Evolutionary conservation across 2,329 filamentous ascomycete genomes (phyloP), one percentile per base, ranked within the genome.

Genomic region (Calonectria multiphialidica): DNA sequence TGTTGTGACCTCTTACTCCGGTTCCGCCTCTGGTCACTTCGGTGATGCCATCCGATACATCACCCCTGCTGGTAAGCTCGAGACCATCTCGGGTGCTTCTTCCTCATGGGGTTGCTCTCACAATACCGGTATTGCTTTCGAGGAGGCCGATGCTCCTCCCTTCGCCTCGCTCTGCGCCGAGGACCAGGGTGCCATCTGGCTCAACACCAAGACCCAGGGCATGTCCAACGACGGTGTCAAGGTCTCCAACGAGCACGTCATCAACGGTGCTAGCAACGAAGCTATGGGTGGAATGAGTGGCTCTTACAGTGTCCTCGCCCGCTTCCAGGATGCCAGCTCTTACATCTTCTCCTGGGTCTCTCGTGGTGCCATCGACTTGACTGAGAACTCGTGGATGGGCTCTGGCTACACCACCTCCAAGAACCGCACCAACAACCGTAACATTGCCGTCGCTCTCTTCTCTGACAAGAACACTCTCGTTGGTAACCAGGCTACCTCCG

Each of bases 301-400:
- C 35, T 91, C 89, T 2, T 92, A 91, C 84, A 90, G 88, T 76
- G 84, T 83, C 9, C 86, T 92, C 23, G 88, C 78, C 87, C 87
- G 87, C 6, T 91, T 91, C 81, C 81, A 86, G 53, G 84, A 83
- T 70, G 85, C 84, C 23, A 84, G 86, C 65, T 83, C 84, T 1
- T 92, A 92, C 81, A 89, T 92, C 82, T 90, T 92, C 80, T 84
- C 90, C 23, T 92, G 90, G 90, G 88, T 90, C 18, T 91, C 90
- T 0, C 88, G 90, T 21, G 90, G 90, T 28, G 89, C 90, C 25
- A 82, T 87, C 15, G 86, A 91, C 67, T 83, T 92, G 16, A 86
- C 85, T 6, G 81, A 81, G 49, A 90, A 92, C 80, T 82, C 83
- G 15, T 92, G 90, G 90, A 88, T 92, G 85, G 90, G 90, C 3